These are phyloP conservation scores for Fraxinus platypoda DNA, from an alignment of 305 asterid species.

Conservation along the genomic window DNA sequence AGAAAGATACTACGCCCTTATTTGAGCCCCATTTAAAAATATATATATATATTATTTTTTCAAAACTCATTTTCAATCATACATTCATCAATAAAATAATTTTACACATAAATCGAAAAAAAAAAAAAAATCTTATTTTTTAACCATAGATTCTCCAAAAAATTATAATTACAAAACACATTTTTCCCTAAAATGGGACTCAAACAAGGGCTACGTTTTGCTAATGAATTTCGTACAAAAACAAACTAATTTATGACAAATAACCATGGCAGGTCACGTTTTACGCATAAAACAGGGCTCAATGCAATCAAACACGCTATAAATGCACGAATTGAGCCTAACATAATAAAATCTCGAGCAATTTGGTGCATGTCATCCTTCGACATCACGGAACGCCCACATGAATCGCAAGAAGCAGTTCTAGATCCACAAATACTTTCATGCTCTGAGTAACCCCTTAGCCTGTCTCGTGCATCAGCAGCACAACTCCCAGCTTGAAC, in stretches of 20 bases:
- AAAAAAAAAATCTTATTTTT: too few species aligned
- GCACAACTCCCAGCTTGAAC: constrained; percentile 86
- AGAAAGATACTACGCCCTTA: too few species aligned
- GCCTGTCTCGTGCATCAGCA: too few species aligned
- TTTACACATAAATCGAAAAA: too few species aligned
- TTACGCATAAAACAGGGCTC: not conserved
- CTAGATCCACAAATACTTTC: constrained; percentile 88
- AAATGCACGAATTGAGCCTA: not conserved
- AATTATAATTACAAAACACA: too few species aligned
- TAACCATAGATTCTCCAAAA: too few species aligned
- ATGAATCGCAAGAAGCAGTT: constrained; percentile 87
- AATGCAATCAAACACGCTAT: not conserved
- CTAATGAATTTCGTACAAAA: not conserved
- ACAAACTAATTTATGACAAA: not conserved
- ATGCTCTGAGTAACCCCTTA: constrained; percentile 80
- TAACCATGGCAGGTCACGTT: not conserved
- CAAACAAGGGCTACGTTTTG: too few species aligned
- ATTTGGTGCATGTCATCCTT: constrained; percentile 92
- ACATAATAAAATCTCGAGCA: constrained; percentile 19
- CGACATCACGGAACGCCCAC: constrained; percentile 93
- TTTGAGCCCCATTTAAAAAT: too few species aligned
- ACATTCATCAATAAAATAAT: too few species aligned
- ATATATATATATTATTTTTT: too few species aligned
- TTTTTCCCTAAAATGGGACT: too few species aligned
- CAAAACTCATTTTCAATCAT: too few species aligned